Base-by-base conservation (phyloP, 2,329 filamentous ascomycete genomes). In the Juglanconis sp. region DNA sequence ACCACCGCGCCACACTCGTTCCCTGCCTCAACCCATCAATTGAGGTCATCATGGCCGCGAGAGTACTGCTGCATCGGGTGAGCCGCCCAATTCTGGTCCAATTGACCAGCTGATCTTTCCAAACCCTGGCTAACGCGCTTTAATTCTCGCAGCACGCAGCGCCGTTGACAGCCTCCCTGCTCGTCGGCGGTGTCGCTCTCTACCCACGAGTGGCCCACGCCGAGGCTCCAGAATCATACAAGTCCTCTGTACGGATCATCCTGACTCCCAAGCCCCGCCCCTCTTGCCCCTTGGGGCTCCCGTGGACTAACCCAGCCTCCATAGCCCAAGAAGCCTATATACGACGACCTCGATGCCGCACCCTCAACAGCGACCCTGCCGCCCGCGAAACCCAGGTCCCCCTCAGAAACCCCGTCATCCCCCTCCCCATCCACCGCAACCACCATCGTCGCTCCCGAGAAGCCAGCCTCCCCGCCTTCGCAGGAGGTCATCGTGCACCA, bases 311-410 rank as follows among this genome's bases (percentile, higher is more conserved):
- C 64, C 47, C 50, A 34, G 15, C 38, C 31, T 56, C 17, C 52
- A 13, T 64, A 82, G 77, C 65, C 71, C 62, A 83, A 82, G 72
- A 90, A 89, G 74, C 88, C 91, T 65, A 95, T 96, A 77, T 96
- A 96, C 82, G 90, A 94, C 76, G 83, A 88, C 72, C 77, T 79
- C 72, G 82, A 88, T 72, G 70, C 75, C 60, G 34, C 54, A 50
- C 60, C 60, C 60, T 59, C 62, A 36, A 64, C 56, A 47, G 62
- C 62, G 32, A 64, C 62, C 40, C 56, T 64, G 10, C 38, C 60
- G 30, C 55, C 59, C 13, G 10, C 55, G 7, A 61, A 61, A 42
- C 24, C 61, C 52, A 35, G 32, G 46, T 10, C 17, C 61, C 70
- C 77, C 67, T 42, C 51, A 17, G 49, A 52, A 4, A 67, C 72